Evolutionary conservation across 352 stramenopile genomes (phyloP).

Genomic region (Pythium brachiatum): DNA sequence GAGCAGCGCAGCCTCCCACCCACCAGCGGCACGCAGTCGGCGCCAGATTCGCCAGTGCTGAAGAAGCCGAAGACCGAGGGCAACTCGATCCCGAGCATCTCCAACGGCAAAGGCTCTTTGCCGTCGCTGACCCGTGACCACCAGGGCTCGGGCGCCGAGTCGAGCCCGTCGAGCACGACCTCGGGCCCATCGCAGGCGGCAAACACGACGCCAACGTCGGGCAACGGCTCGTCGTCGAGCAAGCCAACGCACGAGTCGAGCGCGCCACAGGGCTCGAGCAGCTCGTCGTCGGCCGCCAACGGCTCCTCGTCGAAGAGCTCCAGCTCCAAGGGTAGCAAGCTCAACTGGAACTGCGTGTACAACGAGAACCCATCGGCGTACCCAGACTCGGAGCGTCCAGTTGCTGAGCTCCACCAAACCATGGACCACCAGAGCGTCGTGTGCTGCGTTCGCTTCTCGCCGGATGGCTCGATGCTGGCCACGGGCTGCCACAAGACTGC

Average conservation of each 20-base stretch:
- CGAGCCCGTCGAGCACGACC: slow-evolving; percentile 46
- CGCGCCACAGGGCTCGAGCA: slow-evolving; percentile 7
- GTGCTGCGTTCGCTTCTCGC: slow-evolving; percentile 83
- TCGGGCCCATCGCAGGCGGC: slow-evolving; percentile 22
- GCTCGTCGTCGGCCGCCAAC: slow-evolving; percentile 25
- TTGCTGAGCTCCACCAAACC: slow-evolving; percentile 83
- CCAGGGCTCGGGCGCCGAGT: slow-evolving; percentile 47
- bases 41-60: slow-evolving; percentile 53
- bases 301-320: slow-evolving; percentile 64
- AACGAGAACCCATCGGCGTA: slow-evolving; percentile 66
- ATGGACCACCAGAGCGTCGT: slow-evolving; percentile 89
- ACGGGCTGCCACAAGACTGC: slow-evolving; percentile 85
- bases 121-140: slow-evolving; percentile 59
- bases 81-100: slow-evolving; percentile 58
- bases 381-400: slow-evolving; percentile 75
- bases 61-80: slow-evolving; percentile 77
- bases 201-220: slow-evolving; percentile 31
- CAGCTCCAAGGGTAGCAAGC: slow-evolving; percentile 76
- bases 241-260: slow-evolving; percentile 23
- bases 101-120: slow-evolving; percentile 62
- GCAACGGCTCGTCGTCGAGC: slow-evolving; percentile 14
- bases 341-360: slow-evolving; percentile 87
- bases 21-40: slow-evolving; percentile 31
- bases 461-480: slow-evolving; percentile 83
- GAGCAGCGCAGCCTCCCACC: slow-evolving; percentile 29